These are phyloP conservation scores for Salpingoeca rosetta DNA, from an alignment of 78 protist species.

Conservation along the genomic window DNA sequence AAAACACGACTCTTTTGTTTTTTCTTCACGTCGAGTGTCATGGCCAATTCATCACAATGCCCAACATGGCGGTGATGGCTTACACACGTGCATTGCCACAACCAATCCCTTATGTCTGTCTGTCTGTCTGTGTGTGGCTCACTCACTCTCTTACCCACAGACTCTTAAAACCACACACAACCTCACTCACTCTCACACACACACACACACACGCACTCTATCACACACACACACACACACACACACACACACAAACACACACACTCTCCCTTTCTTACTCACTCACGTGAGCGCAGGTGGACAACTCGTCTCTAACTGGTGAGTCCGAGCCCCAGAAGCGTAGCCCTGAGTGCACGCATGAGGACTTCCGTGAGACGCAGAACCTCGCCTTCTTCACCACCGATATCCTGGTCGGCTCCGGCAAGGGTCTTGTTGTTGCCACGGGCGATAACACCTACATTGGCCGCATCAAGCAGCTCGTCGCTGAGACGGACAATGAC, in stretches of 20 bases:
- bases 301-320: constrained; percentile 85
- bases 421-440: constrained; percentile 59
- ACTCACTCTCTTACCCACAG: not conserved
- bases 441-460: constrained; percentile 82
- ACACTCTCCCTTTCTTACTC: no score
- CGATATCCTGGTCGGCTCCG: constrained; percentile 57
- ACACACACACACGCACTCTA: no score
- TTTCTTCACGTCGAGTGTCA: no score
- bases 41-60: no score
- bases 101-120: no score
- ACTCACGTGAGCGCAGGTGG: no score
- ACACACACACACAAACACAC: no score
- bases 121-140: not conserved
- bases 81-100: no score
- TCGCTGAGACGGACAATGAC: constrained; percentile 8
- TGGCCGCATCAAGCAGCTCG: constrained; percentile 72
- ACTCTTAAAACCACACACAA: not conserved
- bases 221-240: no score
- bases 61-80: no score
- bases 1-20: no score
- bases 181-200: no score
- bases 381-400: constrained; percentile 74
- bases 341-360: constrained; percentile 29
- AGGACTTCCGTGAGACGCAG: constrained; percentile 50
- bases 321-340: constrained; percentile 75